These are phyloP conservation scores for Populus hybrid DNA, from an alignment of 441 rosid genomes.

Conservation along the genomic window DNA sequence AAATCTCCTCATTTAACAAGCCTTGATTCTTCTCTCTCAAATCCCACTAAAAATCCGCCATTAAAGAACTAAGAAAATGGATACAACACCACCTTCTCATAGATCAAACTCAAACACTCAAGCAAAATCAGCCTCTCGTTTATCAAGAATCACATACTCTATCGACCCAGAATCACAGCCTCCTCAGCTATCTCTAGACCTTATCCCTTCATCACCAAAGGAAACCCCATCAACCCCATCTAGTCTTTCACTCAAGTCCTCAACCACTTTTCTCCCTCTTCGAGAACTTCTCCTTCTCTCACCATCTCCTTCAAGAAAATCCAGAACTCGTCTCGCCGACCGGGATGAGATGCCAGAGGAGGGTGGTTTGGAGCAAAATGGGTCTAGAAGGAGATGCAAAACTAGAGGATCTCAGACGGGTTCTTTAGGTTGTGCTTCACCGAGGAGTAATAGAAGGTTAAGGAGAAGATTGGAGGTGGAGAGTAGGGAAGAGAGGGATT, in stretches of 20 bases:
- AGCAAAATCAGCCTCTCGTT: constrained; percentile 53
- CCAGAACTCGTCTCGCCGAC: constrained; percentile 61
- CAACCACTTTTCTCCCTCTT: constrained; percentile 43
- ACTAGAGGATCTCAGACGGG: constrained; percentile 52
- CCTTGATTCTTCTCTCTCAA: background rate
- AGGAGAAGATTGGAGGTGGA: constrained; percentile 62
- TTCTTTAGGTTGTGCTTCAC: constrained; percentile 49
- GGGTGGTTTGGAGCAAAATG: constrained; percentile 39
- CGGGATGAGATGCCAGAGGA: constrained; percentile 60
- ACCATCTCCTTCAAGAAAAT: constrained; percentile 63
- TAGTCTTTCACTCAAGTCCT: constrained; percentile 30
- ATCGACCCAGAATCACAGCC: constrained; percentile 31
- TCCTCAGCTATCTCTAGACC: constrained; percentile 46
- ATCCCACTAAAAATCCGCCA: background rate
- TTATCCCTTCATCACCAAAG: constrained; percentile 43
- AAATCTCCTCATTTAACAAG: background rate
- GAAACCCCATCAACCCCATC: constrained; percentile 31
- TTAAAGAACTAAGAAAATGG: constrained; percentile 37
- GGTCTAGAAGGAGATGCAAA: constrained; percentile 50
- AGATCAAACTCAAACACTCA: constrained; percentile 46
- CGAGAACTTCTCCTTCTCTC: constrained; percentile 75
- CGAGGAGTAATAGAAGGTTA: constrained; percentile 54
- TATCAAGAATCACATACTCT: constrained; percentile 37
- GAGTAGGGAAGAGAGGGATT: constrained; percentile 65
- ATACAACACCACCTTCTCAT: constrained; percentile 43